Conservation (phyloP, 2,329 filamentous ascomycete genomes). For the Truncatella angustata region DNA sequence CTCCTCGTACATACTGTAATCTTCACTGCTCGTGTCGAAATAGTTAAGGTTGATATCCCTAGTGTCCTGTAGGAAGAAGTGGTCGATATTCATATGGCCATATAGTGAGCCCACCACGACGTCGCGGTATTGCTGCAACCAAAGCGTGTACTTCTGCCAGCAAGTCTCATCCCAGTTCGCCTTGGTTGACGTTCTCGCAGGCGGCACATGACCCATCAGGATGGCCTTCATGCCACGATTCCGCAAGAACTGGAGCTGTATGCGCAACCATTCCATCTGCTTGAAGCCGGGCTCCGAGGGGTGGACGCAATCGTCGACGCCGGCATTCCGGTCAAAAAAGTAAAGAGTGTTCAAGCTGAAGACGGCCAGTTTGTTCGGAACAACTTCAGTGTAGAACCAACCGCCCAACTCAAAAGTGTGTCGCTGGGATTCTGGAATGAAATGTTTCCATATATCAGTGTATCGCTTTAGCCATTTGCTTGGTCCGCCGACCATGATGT, state of each 20-base stretch:
- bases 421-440: conserved; percentile 89
- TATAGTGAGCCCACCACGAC: conserved; percentile 77
- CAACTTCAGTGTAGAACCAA: conserved; percentile 92
- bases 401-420: conserved; percentile 90
- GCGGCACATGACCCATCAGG: conserved; percentile 89
- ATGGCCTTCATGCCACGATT: conserved; percentile 90
- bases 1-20: conserved; percentile 14
- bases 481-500: conserved; percentile 82
- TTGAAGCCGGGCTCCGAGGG: conserved; percentile 85
- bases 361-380: conserved; percentile 80
- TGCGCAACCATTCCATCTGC: conserved; percentile 92
- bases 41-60: conserved; percentile 66
- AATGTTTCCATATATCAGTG: conserved; percentile 73
- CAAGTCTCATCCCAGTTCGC: conserved; percentile 93
- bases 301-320: conserved; percentile 82
- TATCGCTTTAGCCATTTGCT: conserved; percentile 83
- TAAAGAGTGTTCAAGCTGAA: conserved; percentile 96
- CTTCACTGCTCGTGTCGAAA: conserved; percentile 27
- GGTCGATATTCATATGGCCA: conserved; percentile 98
- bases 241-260: conserved; percentile 82
- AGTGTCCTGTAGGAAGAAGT: conserved; percentile 90
- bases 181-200: conserved; percentile 82
- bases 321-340: conserved; percentile 90
- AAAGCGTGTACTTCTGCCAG: conserved; percentile 96
- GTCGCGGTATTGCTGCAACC: conserved; percentile 87